A percentile compares a stretch with the other conserved stretches of the same genome.
Evolutionary conservation across 1,139 yeast genomes (phyloP).

Genomic region (Arxiozyma telluris): DNA sequence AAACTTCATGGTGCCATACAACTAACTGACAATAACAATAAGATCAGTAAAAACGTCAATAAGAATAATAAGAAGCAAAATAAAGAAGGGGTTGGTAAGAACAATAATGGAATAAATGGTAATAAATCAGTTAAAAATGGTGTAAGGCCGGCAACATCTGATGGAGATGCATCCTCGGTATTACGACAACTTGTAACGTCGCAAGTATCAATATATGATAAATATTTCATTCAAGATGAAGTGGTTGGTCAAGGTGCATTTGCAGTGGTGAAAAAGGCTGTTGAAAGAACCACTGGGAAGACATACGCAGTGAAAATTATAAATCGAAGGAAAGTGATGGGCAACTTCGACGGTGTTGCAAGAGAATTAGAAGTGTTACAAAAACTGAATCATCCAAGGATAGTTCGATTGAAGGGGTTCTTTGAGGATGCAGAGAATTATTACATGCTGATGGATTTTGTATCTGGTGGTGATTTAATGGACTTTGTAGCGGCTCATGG

Average conservation of each 20-base stretch:
- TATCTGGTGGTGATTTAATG: slow-evolving; percentile 97
- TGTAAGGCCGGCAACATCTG: not conserved
- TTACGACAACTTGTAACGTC: not conserved
- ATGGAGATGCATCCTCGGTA: not conserved
- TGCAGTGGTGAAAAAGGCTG: slow-evolving; percentile 88
- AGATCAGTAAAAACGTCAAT: not conserved
- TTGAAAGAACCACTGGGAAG: slow-evolving; percentile 75
- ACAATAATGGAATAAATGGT: not conserved
- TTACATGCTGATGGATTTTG: slow-evolving; percentile 89
- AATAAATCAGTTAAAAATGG: not conserved
- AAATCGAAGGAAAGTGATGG: slow-evolving; percentile 68
- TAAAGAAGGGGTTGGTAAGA: not conserved
- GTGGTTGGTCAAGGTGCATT: slow-evolving; percentile 95
- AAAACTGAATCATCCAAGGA: slow-evolving; percentile 71
- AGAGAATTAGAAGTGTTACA: slow-evolving; percentile 77
- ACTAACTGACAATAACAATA: not conserved
- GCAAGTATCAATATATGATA: slow-evolving; percentile 47
- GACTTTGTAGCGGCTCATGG: slow-evolving; percentile 90
- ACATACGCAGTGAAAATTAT: slow-evolving; percentile 87
- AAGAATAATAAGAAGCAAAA: not conserved
- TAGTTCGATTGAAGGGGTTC: slow-evolving; percentile 72
- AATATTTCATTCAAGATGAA: slow-evolving; percentile 71
- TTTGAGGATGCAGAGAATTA: slow-evolving; percentile 75
- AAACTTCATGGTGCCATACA: slow-evolving; percentile 9
- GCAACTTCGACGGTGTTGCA: slow-evolving; percentile 73